Conservation (phyloP, 2,329 filamentous ascomycete species). For the Dactylellina leptospora region DNA sequence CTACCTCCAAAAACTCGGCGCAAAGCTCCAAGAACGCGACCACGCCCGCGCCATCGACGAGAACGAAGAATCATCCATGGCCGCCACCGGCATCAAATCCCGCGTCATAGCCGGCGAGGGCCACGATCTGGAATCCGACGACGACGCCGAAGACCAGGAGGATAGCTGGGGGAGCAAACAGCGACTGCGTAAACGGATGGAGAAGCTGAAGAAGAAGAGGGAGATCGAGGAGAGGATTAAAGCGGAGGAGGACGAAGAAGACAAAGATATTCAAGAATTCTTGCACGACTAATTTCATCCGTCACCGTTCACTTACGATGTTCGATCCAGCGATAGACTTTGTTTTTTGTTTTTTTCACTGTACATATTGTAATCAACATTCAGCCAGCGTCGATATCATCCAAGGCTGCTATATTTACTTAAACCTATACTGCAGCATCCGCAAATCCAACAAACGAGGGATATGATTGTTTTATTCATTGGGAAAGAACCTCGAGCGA, state of each 20-base stretch:
- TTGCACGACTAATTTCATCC: constrained; percentile 13
- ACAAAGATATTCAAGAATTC: constrained; percentile 43
- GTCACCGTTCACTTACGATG: background rate
- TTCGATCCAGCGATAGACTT: background rate
- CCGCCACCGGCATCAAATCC: constrained; percentile 61
- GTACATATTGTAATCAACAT: too few relatives aligned
- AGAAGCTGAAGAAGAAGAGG: constrained; percentile 72
- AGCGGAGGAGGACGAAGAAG: constrained; percentile 28
- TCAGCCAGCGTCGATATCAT: too few relatives aligned
- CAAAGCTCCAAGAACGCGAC: constrained; percentile 70
- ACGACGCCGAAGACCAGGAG: constrained; percentile 65
- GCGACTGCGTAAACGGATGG: constrained; percentile 74
- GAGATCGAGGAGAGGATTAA: constrained; percentile 74
- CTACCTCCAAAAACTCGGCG: constrained; percentile 74
- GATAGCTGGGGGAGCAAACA: constrained; percentile 73
- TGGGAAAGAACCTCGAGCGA: background rate
- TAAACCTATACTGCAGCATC: too few relatives aligned
- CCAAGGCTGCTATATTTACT: too few relatives aligned
- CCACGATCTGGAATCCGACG: constrained; percentile 68
- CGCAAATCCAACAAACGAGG: too few relatives aligned
- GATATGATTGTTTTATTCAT: background rate
- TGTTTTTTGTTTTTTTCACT: too few relatives aligned
- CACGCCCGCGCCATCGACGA: constrained; percentile 65
- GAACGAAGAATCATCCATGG: constrained; percentile 61
- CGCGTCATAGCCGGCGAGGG: constrained; percentile 64